Conservation (phyloP, 2,329 filamentous ascomycete genomes). For the Lachnellula arida region DNA sequence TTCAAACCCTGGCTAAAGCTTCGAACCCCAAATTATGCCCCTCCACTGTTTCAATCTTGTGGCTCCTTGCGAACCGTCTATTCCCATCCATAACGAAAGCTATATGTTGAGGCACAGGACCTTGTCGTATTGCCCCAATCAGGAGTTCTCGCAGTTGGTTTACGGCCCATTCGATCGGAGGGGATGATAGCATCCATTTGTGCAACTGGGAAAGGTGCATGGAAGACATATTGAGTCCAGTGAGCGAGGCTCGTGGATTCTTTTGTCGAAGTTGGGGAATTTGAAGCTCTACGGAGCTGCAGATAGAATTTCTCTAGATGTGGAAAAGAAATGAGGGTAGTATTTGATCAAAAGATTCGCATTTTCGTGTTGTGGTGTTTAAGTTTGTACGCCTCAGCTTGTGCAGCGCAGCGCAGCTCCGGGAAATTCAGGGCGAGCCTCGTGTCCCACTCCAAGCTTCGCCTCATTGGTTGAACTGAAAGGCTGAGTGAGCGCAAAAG, state of each 20-base stretch:
- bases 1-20: slow-evolving; percentile 72
- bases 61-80: slow-evolving; percentile 80
- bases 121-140: slow-evolving; percentile 83
- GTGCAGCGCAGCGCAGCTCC: background rate
- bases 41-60: slow-evolving; percentile 93
- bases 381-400: background rate
- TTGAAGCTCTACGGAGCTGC: background rate
- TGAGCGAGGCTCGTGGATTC: background rate
- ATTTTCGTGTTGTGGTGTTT: background rate
- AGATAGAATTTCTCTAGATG: background rate
- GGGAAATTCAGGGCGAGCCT: slow-evolving; percentile 5
- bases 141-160: slow-evolving; percentile 75
- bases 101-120: slow-evolving; percentile 88
- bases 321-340: no score
- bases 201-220: slow-evolving; percentile 57
- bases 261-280: background rate
- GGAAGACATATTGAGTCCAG: slow-evolving; percentile 36
- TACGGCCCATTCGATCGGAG: slow-evolving; percentile 86
- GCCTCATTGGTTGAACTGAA: background rate
- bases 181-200: slow-evolving; percentile 79
- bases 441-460: background rate
- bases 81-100: slow-evolving; percentile 99
- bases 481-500: no score
- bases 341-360: no score
- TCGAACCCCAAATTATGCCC: slow-evolving; percentile 96